Conservation (phyloP, 768 basidiomycete genomes). For the Leccinellum albellum region DNA sequence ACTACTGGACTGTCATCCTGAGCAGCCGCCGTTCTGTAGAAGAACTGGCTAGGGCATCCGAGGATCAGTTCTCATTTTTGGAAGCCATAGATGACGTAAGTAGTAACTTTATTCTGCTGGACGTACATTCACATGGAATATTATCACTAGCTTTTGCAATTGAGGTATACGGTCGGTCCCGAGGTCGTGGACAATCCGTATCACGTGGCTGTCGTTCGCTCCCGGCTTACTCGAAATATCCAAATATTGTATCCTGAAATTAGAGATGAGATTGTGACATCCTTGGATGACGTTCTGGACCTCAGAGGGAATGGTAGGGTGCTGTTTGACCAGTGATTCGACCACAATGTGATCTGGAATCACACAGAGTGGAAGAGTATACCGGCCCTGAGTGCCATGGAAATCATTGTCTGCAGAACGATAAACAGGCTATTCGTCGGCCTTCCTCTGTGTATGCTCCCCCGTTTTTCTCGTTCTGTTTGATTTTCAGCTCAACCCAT, state of each 20-base stretch:
- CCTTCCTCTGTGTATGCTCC: slow-evolving; percentile 36
- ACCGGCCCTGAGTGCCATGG: neutral
- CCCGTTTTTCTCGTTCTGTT: neutral
- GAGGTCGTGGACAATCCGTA: slow-evolving; percentile 26
- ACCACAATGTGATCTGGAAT: neutral
- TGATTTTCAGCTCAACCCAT: neutral
- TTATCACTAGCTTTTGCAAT: slow-evolving; percentile 31
- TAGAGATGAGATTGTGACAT: slow-evolving; percentile 39
- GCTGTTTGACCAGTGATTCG: neutral
- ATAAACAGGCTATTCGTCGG: neutral
- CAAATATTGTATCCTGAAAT: slow-evolving; percentile 37
- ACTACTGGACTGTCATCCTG: slow-evolving; percentile 38
- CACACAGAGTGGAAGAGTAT: neutral
- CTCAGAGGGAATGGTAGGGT: slow-evolving; percentile 11
- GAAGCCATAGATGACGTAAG: slow-evolving; percentile 35
- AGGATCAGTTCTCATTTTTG: slow-evolving; percentile 34
- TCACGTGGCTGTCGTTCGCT: slow-evolving; percentile 28
- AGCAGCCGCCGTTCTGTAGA: slow-evolving; percentile 32
- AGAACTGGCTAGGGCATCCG: slow-evolving; percentile 38
- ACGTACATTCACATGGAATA: neutral
- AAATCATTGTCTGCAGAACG: neutral
- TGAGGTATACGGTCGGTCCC: slow-evolving; percentile 35
- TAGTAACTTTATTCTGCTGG: neutral
- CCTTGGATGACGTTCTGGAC: slow-evolving; percentile 39
- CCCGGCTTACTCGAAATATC: slow-evolving; percentile 37